phyloP scores from a whole-genome alignment of 768 basidiomycete species.

The Lactarius hatsudake region DNA sequence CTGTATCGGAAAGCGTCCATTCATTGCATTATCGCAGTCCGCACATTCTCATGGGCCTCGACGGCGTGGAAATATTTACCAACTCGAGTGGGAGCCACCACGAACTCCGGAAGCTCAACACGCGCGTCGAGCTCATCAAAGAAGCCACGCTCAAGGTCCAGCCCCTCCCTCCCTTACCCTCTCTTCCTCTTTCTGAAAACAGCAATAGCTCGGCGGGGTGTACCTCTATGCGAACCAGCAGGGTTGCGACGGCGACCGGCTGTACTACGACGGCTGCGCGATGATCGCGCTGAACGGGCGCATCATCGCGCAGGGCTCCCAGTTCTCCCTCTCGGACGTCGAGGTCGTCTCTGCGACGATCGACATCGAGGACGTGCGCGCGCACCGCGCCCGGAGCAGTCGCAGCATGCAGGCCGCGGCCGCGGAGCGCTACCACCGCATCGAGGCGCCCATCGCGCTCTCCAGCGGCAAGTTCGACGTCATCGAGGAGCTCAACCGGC shows the following conservation, averaged over 20 bases:
- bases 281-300: constrained; percentile 95
- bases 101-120: constrained; percentile 93
- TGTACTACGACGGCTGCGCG: constrained; percentile 97
- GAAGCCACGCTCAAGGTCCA: constrained; percentile 91
- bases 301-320: constrained; percentile 91
- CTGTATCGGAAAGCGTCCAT: not conserved
- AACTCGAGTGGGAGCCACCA: constrained; percentile 99
- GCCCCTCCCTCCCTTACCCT: not conserved
- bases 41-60: constrained; percentile 95
- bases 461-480: constrained; percentile 73
- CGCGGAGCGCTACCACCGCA: constrained; percentile 72
- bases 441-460: constrained; percentile 78
- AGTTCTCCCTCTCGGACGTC: constrained; percentile 94
- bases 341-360: constrained; percentile 95
- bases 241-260: constrained; percentile 95
- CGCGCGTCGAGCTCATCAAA: constrained; percentile 90
- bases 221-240: constrained; percentile 99
- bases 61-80: constrained; percentile 98
- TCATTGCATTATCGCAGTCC: constrained; percentile 52
- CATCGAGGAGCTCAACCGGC: constrained; percentile 36
- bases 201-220: constrained; percentile 80
- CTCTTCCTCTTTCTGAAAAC: not conserved
- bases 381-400: constrained; percentile 81
- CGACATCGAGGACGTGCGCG: constrained; percentile 94
- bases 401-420: constrained; percentile 87